phyloP scores from a whole-genome alignment of 2,329 filamentous ascomycete species.

The Truncatella angustata region DNA sequence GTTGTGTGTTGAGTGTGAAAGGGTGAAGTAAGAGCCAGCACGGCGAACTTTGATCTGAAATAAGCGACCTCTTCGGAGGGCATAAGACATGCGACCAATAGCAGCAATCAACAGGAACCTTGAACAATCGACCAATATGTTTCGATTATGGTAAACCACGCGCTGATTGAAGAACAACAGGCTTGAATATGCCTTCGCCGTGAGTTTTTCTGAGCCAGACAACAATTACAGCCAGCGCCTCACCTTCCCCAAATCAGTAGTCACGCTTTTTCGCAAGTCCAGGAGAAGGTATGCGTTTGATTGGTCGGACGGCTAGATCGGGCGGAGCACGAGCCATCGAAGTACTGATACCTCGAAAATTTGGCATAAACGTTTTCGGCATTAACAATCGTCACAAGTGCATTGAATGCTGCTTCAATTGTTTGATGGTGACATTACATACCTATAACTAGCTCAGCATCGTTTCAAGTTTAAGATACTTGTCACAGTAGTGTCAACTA shows the following conservation, averaged over 20 bases:
- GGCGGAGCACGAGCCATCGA: neutral
- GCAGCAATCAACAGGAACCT: conserved; percentile 3
- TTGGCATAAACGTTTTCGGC: conserved; percentile 4
- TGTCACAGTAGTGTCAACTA: too few relatives aligned
- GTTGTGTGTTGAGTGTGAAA: conserved; percentile 11
- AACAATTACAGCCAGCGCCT: conserved; percentile 21
- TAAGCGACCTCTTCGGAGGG: neutral
- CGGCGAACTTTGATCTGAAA: conserved; percentile 7
- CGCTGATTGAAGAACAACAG: conserved; percentile 16
- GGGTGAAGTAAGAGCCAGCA: conserved; percentile 10
- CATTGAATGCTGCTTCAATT: neutral
- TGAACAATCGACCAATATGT: conserved; percentile 9
- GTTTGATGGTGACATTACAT: neutral
- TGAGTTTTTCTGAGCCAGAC: conserved; percentile 29
- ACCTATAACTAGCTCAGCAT: neutral
- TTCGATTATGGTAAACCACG: conserved; percentile 8
- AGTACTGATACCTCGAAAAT: conserved; percentile 8
- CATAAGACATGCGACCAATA: neutral
- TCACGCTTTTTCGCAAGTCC: conserved; percentile 10
- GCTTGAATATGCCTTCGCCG: conserved; percentile 21
- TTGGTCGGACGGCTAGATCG: neutral
- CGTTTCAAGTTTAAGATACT: too few relatives aligned
- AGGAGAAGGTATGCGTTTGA: neutral
- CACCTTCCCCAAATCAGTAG: conserved; percentile 13
- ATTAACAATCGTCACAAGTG: neutral